A percentile compares a stretch with the other conserved stretches of the same genome.
Conservation (phyloP, 306 rosid species). For the Hippophae gyantsensis region DNA sequence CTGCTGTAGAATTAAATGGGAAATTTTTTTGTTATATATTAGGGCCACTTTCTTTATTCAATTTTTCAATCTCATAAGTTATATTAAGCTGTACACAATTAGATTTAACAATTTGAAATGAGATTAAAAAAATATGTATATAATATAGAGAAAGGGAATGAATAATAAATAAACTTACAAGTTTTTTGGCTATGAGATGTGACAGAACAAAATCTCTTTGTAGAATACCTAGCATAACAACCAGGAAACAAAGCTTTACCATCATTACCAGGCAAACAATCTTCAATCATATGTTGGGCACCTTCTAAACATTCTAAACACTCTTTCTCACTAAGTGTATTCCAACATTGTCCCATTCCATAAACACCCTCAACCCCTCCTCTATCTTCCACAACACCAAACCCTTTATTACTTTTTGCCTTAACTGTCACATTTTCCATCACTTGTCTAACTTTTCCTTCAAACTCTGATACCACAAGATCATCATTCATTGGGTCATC, state of each 20-base stretch:
- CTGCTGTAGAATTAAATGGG: slow-evolving; percentile 15
- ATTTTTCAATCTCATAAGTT: no score
- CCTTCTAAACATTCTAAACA: slow-evolving; percentile 29
- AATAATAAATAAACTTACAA: background rate
- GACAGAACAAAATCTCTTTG: slow-evolving; percentile 27
- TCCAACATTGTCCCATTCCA: slow-evolving; percentile 66
- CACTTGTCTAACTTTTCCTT: slow-evolving; percentile 7
- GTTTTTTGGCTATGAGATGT: background rate
- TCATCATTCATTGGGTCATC: background rate
- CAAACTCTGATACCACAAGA: slow-evolving; percentile 6
- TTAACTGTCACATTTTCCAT: slow-evolving; percentile 18
- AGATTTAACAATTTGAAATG: background rate
- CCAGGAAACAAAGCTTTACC: slow-evolving; percentile 43
- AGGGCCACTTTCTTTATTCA: no score
- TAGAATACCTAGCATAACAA: slow-evolving; percentile 47
- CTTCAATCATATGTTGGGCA: slow-evolving; percentile 14
- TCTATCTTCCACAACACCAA: slow-evolving; percentile 18
- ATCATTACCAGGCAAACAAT: slow-evolving; percentile 29
- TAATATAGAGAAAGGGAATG: background rate
- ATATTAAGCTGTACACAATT: background rate
- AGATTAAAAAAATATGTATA: background rate
- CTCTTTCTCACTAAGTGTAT: slow-evolving; percentile 3
- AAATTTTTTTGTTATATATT: no score
- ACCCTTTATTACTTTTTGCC: slow-evolving; percentile 21
- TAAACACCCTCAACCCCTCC: slow-evolving; percentile 33